Base-by-base conservation (phyloP, 108 stramenopile species). In the Epipyxis sp. region DNA sequence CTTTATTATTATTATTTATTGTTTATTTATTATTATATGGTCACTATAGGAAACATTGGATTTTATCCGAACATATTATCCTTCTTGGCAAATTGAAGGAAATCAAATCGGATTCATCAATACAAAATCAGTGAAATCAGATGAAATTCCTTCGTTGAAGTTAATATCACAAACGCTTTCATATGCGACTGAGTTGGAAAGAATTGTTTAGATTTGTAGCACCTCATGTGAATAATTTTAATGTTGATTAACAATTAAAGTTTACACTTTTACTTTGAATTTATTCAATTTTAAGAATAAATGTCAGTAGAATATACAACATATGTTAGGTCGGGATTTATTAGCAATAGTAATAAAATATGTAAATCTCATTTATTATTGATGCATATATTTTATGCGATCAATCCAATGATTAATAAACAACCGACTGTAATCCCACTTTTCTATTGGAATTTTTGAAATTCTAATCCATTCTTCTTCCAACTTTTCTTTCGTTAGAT, bases 121-220 rank as follows among this genome's bases (percentile, higher is more conserved):
- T 0, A 76, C 82, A 40, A 69, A 79, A 41, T 88, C 89, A 45
- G 62, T 79, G 40, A 89, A 87, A 74, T 90, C 90, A 16, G 81
- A 72, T 27, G 92, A 94, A 72, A 89, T 92, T 78, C 90, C 91
- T 27, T 86, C 86, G 40, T 86, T 89, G 87, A 88, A 92, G 46
- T 84, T 91, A 82, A 94, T 94, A 62, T 68, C 83, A 3, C 92
- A 92, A 76, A 90, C 80, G 58, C 76, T 94, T 76, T 90, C 85
- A 71, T 94, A 94, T 85, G 94, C 94, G 20, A 91, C 91, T 25
- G 94, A 94, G 85, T 85, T 94, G 83, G 94, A 94, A 69, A 85
- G 94, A 67, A 94, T 94, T 77, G 90, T 94, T 10, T 94, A 92
- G 82, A 27, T n/a, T n/a, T n/a, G n/a, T n/a, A n/a, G n/a, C n/a